A percentile compares a stretch with the other conserved stretches of the same genome.
These are phyloP conservation scores for Cicer pinnatifidum DNA, from an alignment of 306 rosid genomes.

Conservation along the genomic window DNA sequence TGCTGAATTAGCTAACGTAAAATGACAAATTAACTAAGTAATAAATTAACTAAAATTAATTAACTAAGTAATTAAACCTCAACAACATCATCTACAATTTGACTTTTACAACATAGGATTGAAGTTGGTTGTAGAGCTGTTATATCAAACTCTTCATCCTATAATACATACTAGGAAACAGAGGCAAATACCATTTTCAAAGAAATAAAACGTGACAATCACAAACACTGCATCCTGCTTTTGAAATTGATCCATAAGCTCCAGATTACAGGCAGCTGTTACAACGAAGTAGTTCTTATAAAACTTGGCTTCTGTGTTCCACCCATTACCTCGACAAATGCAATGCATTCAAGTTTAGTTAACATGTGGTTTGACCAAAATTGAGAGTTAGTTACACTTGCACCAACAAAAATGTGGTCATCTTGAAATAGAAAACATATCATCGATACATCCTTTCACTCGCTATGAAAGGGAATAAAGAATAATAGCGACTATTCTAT, in stretches of 20 bases:
- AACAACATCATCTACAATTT: too few relatives aligned
- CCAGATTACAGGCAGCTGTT: neutral
- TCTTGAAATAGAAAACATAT: conserved; percentile 39
- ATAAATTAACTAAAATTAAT: too few relatives aligned
- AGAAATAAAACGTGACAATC: neutral
- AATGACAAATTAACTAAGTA: neutral
- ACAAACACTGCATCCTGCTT: conserved; percentile 19
- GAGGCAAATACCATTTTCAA: neutral
- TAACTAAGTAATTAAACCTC: too few relatives aligned
- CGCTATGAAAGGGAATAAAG: neutral
- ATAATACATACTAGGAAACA: neutral
- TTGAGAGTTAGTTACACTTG: neutral
- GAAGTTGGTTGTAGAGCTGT: too few relatives aligned
- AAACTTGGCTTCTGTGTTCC: conserved; percentile 32
- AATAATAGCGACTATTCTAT: conserved; percentile 19
- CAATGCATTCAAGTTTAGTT: conserved; percentile 25
- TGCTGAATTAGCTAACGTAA: neutral
- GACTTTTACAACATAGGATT: too few relatives aligned
- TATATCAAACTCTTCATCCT: too few relatives aligned
- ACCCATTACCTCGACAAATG: conserved; percentile 7
- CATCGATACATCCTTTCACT: neutral
- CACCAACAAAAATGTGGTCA: conserved; percentile 17
- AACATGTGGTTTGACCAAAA: conserved; percentile 7
- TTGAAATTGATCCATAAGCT: conserved; percentile 31
- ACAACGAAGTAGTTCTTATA: conserved; percentile 14